Percentiles rank a stretch among this genome's conserved stretches.
These are phyloP conservation scores for Paradendryphiella salina DNA, from an alignment of 2,329 filamentous ascomycete species.

Conservation along the genomic window DNA sequence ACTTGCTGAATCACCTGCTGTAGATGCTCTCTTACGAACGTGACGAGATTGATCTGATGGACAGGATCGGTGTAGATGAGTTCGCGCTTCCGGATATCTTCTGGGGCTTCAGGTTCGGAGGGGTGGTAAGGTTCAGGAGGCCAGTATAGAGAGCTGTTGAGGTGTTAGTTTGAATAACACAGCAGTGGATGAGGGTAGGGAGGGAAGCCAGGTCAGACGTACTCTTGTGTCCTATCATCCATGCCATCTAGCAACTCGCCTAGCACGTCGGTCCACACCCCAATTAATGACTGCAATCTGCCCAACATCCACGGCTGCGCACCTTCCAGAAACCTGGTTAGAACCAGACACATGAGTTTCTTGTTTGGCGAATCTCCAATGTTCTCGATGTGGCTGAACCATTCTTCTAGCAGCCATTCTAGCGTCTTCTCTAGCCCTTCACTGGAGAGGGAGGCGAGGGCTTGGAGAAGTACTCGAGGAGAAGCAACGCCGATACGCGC, in stretches of 20 bases:
- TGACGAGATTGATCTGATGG: slow-evolving; percentile 65
- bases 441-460: slow-evolving; percentile 48
- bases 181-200: neutral
- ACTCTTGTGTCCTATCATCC: slow-evolving; percentile 50
- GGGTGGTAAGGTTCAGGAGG: slow-evolving; percentile 37
- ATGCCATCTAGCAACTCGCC: slow-evolving; percentile 66
- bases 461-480: slow-evolving; percentile 66
- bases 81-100: slow-evolving; percentile 53
- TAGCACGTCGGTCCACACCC: slow-evolving; percentile 73
- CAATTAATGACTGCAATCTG: slow-evolving; percentile 72
- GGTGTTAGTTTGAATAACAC: neutral
- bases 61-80: slow-evolving; percentile 66
- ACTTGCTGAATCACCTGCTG: slow-evolving; percentile 60
- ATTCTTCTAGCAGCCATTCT: slow-evolving; percentile 58
- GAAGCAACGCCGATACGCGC: slow-evolving; percentile 76
- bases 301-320: slow-evolving; percentile 61
- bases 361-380: slow-evolving; percentile 67
- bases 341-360: slow-evolving; percentile 72
- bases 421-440: slow-evolving; percentile 40
- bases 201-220: slow-evolving; percentile 13
- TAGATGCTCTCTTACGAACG: slow-evolving; percentile 67
- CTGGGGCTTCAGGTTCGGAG: slow-evolving; percentile 48
- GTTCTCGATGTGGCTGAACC: slow-evolving; percentile 70
- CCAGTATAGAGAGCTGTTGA: slow-evolving; percentile 49
- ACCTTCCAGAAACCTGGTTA: slow-evolving; percentile 72